Conservation (phyloP, 164 flowering plant genomes). For the Chimonanthus praecox region DNA sequence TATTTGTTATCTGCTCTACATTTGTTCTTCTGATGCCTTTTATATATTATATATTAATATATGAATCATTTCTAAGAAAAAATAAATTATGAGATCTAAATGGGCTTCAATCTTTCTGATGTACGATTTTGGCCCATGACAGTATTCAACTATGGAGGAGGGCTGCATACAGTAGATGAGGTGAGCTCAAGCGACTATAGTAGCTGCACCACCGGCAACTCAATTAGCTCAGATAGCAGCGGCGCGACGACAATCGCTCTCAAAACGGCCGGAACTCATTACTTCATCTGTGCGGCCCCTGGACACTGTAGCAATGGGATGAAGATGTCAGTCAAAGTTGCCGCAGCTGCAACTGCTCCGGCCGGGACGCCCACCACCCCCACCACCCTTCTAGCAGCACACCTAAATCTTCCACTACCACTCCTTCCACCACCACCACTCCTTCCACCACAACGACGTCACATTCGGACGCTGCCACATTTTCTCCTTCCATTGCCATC, state of each 20-base stretch:
- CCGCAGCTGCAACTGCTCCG: neutral
- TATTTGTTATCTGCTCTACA: too few relatives aligned
- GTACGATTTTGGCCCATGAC: neutral
- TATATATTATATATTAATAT: too few relatives aligned
- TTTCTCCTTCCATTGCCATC: slow-evolving; percentile 15
- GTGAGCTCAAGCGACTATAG: slow-evolving; percentile 39
- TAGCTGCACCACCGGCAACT: slow-evolving; percentile 25
- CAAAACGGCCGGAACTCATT: slow-evolving; percentile 36
- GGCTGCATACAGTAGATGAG: slow-evolving; percentile 39
- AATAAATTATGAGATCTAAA: too few relatives aligned
- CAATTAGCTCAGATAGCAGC: slow-evolving; percentile 29
- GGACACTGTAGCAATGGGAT: slow-evolving; percentile 47
- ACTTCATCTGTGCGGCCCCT: slow-evolving; percentile 40
- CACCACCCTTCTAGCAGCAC: neutral
- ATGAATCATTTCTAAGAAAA: too few relatives aligned
- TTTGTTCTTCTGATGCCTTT: too few relatives aligned
- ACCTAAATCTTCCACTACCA: neutral
- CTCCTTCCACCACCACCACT: neutral
- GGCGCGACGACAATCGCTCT: slow-evolving; percentile 36
- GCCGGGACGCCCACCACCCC: slow-evolving; percentile 7
- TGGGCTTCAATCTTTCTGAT: neutral
- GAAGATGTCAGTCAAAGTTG: slow-evolving; percentile 44
- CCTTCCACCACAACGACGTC: neutral
- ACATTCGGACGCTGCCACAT: slow-evolving; percentile 5
- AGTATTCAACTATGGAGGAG: slow-evolving; percentile 41